Percentiles rank a stretch among this genome's conserved stretches.
Conservation (phyloP, 2,329 filamentous ascomycete genomes). For the Teratosphaeria nubilosa region DNA sequence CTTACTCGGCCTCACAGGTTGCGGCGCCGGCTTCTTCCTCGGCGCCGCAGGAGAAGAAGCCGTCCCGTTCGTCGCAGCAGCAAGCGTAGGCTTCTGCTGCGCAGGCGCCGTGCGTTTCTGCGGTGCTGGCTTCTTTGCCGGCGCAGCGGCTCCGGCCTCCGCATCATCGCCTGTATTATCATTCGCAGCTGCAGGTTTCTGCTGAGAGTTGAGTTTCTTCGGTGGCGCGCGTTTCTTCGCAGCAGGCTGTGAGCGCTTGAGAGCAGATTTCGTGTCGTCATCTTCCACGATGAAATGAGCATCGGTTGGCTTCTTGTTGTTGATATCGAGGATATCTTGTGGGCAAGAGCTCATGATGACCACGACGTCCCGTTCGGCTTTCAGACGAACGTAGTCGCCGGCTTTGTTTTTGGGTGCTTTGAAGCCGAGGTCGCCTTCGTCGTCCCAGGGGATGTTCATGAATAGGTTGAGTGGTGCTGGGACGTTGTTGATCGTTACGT, state of each 20-base stretch:
- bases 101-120: slow-evolving; percentile 4
- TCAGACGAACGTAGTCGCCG: slow-evolving; percentile 35
- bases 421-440: slow-evolving; percentile 32
- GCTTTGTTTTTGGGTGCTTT: slow-evolving; percentile 30
- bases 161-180: slow-evolving; percentile 4
- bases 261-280: slow-evolving; percentile 9
- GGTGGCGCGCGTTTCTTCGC: slow-evolving; percentile 14
- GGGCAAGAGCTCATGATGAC: slow-evolving; percentile 40
- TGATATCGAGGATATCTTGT: slow-evolving; percentile 35
- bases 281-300: slow-evolving; percentile 33
- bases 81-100: slow-evolving; percentile 4
- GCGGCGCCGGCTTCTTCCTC: slow-evolving; percentile 8
- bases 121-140: slow-evolving; percentile 5
- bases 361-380: slow-evolving; percentile 36
- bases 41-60: slow-evolving; percentile 3
- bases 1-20: slow-evolving; percentile 10
- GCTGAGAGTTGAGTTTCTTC: slow-evolving; percentile 8
- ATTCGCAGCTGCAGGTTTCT: slow-evolving; percentile 2
- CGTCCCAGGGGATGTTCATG: slow-evolving; percentile 38
- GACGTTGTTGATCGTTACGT: slow-evolving; percentile 38
- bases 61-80: neutral
- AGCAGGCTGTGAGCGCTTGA: slow-evolving; percentile 13
- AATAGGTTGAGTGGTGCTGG: slow-evolving; percentile 39
- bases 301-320: slow-evolving; percentile 32
- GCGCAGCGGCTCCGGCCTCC: slow-evolving; percentile 1